Percentiles rank a stretch among this genome's conserved stretches.
These are phyloP conservation scores for Rhodomyrtus tomentosa DNA, from an alignment of 345 rosid genomes.

Conservation along the genomic window DNA sequence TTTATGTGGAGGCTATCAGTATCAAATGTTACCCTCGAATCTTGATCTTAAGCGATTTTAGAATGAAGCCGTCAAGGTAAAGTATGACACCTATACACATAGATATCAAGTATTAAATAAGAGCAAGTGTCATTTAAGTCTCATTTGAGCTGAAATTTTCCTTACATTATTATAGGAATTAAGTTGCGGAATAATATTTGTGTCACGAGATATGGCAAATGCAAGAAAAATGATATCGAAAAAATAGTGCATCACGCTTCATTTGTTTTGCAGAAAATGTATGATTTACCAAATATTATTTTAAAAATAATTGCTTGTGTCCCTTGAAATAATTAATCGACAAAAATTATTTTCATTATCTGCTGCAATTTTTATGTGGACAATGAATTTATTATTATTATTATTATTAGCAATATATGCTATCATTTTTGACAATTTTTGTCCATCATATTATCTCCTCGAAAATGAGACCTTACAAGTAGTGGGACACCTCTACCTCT, in stretches of 20 bases:
- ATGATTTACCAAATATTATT: not conserved
- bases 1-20: not conserved
- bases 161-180: not conserved
- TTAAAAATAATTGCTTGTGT: fast-evolving
- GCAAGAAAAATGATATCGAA: not conserved
- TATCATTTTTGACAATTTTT: too few relatives aligned
- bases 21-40: not conserved
- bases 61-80: not conserved
- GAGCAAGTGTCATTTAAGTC: not conserved
- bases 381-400: too few relatives aligned
- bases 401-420: too few relatives aligned
- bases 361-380: too few relatives aligned
- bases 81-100: not conserved
- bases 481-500: not conserved
- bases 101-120: not conserved
- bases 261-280: not conserved
- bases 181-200: not conserved
- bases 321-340: too few relatives aligned
- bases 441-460: not conserved
- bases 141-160: not conserved
- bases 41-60: not conserved
- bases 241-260: not conserved
- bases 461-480: not conserved
- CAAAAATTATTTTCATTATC: too few relatives aligned
- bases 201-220: not conserved